Percentiles rank a stretch among this genome's conserved stretches.
phyloP scores from a whole-genome alignment of 768 basidiomycete species.

The Rubroboletus pulcherrimus region DNA sequence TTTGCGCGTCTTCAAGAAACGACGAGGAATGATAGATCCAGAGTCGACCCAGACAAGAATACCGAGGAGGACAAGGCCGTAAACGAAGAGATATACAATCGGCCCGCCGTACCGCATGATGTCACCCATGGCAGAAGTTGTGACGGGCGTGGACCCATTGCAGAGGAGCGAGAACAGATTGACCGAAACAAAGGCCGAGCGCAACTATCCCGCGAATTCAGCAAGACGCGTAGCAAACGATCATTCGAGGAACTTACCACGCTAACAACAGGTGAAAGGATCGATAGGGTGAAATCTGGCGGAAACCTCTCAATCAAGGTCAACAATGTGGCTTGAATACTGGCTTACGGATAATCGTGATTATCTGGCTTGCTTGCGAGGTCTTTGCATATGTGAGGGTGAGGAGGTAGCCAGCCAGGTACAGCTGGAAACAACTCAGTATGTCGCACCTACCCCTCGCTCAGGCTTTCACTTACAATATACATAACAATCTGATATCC shows the following conservation, averaged over 20 bases:
- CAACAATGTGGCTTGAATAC: background rate
- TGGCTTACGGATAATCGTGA: conserved; percentile 54
- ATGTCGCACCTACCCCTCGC: background rate
- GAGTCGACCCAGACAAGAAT: conserved; percentile 73
- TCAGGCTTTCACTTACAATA: conserved; percentile 43
- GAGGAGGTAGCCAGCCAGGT: conserved; percentile 64
- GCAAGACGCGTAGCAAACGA: background rate
- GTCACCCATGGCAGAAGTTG: conserved; percentile 43
- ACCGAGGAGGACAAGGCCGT: conserved; percentile 53
- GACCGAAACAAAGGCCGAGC: conserved; percentile 70
- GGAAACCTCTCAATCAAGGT: background rate
- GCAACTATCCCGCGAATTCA: conserved; percentile 38
- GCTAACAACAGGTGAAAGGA: conserved; percentile 66
- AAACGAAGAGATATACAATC: conserved; percentile 66
- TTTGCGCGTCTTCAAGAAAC: conserved; percentile 24
- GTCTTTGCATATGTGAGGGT: conserved; percentile 70
- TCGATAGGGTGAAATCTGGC: conserved; percentile 60
- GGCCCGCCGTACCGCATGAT: conserved; percentile 70
- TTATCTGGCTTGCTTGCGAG: conserved; percentile 47
- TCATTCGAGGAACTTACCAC: conserved; percentile 42
- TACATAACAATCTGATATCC: conserved; percentile 73
- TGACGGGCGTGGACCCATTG: conserved; percentile 47
- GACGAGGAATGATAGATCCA: conserved; percentile 50
- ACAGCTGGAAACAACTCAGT: conserved; percentile 40
- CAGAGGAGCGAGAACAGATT: conserved; percentile 77